These are phyloP conservation scores for Colletotrichum plurivorum DNA, from an alignment of 2,329 filamentous ascomycete genomes.

Conservation along the genomic window DNA sequence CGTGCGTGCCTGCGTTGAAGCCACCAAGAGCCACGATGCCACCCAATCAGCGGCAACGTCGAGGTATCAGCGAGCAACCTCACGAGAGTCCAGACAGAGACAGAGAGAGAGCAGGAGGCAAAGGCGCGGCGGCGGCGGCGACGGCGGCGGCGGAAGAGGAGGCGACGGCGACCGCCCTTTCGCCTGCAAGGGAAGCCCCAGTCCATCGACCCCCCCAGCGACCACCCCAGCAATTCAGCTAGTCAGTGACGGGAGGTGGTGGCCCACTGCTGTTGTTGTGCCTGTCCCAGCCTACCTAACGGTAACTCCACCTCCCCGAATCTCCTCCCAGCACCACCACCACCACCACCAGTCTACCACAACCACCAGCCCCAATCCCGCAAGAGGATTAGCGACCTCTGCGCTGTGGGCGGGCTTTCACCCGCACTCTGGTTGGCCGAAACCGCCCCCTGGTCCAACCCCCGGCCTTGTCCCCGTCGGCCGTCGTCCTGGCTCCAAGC, in stretches of 20 bases:
- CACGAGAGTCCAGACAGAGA: no score
- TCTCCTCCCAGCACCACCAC: neutral
- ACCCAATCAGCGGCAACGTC: neutral
- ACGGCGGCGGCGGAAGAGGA: constrained; percentile 27
- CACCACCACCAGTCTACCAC: neutral
- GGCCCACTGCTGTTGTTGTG: no score
- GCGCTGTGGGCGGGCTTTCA: constrained; percentile 24
- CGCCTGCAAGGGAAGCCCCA: constrained; percentile 35
- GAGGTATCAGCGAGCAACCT: constrained; percentile 10
- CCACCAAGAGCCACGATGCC: neutral
- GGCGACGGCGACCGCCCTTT: constrained; percentile 39
- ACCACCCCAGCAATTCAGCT: no score
- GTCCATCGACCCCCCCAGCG: constrained; percentile 6
- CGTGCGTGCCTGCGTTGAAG: neutral
- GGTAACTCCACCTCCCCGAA: constrained; percentile 12
- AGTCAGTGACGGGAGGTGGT: no score
- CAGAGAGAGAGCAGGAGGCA: neutral
- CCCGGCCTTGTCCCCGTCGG: constrained; percentile 12
- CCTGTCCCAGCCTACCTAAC: no score
- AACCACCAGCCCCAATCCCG: constrained; percentile 15
- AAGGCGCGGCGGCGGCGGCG: constrained; percentile 25
- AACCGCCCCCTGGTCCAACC: constrained; percentile 15
- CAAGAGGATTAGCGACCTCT: constrained; percentile 27
- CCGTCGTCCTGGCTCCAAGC: neutral
- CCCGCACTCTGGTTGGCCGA: constrained; percentile 29